These are phyloP conservation scores for Hippophae gyantsensis DNA, from an alignment of 306 rosid genomes.

Conservation along the genomic window DNA sequence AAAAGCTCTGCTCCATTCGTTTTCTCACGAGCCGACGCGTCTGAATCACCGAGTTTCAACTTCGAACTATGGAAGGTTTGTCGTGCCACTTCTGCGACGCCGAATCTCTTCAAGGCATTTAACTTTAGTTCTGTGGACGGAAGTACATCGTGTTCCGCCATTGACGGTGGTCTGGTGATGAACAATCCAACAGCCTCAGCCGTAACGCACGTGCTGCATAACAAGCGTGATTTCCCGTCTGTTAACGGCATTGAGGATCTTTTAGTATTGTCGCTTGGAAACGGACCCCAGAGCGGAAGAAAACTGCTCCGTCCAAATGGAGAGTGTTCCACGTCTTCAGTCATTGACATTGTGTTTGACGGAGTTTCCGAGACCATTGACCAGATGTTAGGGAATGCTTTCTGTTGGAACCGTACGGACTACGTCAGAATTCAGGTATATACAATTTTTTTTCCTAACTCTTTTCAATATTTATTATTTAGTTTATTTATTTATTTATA, in stretches of 20 bases:
- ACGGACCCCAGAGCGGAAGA: constrained; percentile 38
- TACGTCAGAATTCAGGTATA: constrained; percentile 88
- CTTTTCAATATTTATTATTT: not conserved
- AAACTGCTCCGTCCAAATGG: constrained; percentile 28
- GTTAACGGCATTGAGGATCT: constrained; percentile 80
- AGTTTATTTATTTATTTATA: not conserved
- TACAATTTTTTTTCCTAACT: not conserved
- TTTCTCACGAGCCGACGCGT: constrained; percentile 89
- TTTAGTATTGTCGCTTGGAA: constrained; percentile 68
- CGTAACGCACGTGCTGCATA: constrained; percentile 85
- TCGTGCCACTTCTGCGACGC: constrained; percentile 90
- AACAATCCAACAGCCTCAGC: constrained; percentile 93
- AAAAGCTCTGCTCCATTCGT: constrained; percentile 93
- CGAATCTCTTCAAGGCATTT: constrained; percentile 66
- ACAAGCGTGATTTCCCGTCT: constrained; percentile 84
- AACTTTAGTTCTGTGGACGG: constrained; percentile 64
- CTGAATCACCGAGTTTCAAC: constrained; percentile 79
- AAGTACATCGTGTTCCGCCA: constrained; percentile 66
- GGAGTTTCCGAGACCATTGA: constrained; percentile 91
- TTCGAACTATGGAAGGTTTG: constrained; percentile 93
- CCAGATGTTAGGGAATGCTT: constrained; percentile 91
- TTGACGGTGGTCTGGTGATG: constrained; percentile 94
- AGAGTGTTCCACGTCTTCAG: constrained; percentile 47
- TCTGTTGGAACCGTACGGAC: constrained; percentile 84
- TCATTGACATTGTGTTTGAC: constrained; percentile 79